Evolutionary conservation across 306 rosid species (phyloP), one percentile per base, ranked within the genome.

Genomic region (Prunus kanzakura): DNA sequence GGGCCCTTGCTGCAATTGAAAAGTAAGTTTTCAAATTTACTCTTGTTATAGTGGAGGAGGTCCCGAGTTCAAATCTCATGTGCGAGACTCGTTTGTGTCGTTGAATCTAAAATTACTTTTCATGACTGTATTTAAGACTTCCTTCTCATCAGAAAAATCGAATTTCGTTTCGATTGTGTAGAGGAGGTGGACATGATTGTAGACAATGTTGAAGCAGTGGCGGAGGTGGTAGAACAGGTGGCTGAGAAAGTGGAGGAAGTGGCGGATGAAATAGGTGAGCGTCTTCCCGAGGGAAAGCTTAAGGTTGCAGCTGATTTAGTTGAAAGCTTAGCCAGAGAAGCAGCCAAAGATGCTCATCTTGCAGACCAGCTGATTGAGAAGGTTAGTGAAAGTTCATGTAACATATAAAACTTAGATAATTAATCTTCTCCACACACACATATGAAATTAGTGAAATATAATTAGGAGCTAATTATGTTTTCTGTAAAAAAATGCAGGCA

Each of bases 201-300:
- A 29, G 45, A 81, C 12, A 52, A 78, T 8, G 83, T 79, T 38
- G 81, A 93, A 32, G 51, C 45, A 0, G 84, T 84, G 13, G 87
- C 73, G 18, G 89, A 86, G 47, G 45, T 61, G 15, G 79, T 87
- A n/a, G 96, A 88, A 81, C 74, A 85, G 35, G 90, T 89, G 60
- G 96, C 92, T 1, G 93, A 90, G 57, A 46, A 19, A 38, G 94
- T 93, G 57, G 92, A 87, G 35, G 82, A 89, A 30, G 79, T 82
- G 20, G 92, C 91, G 49, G 93, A 86, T 60, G 79, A 66, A 0
- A 81, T 81, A 29, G 84, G 69, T 2, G 81, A 83, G 41, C 22
- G 82, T 25, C 80, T 89, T 76, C 96, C 93, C 0, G 46, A 79
- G 6, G 90, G 89, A 74, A 83, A 81, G 55, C 76, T 84, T 14